These are phyloP conservation scores for Fusarium metavorans DNA, from an alignment of 2,329 filamentous ascomycete species.

Conservation along the genomic window DNA sequence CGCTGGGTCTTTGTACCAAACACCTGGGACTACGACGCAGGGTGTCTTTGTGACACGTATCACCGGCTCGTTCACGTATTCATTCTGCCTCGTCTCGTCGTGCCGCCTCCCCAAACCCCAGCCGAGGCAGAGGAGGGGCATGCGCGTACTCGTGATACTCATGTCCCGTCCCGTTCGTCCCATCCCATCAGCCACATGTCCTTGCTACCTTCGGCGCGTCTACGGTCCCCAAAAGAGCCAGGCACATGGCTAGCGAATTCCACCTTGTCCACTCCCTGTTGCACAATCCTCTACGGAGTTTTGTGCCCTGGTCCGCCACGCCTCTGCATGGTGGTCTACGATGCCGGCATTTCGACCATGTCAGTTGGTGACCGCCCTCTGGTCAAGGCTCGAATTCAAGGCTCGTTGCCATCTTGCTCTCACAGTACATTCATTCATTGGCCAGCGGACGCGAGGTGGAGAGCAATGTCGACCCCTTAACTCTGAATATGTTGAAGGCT, in stretches of 20 bases:
- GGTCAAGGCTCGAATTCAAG: conserved; percentile 3
- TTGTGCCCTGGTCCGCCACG: not conserved
- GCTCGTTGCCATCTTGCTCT: not conserved
- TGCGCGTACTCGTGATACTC: conserved; percentile 6
- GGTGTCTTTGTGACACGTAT: conserved; percentile 3
- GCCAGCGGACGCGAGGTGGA: not conserved
- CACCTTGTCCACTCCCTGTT: not conserved
- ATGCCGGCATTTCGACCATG: conserved; percentile 20
- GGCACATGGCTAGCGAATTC: not conserved
- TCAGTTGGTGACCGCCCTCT: conserved; percentile 8
- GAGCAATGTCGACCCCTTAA: not conserved
- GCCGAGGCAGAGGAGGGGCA: conserved; percentile 6
- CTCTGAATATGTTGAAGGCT: not conserved
- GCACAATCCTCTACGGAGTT: not conserved
- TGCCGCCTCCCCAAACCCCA: not conserved
- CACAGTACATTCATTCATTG: not conserved
- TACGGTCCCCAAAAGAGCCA: not conserved
- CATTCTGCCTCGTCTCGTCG: not conserved
- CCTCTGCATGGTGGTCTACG: conserved; percentile 10
- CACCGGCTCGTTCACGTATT: not conserved
- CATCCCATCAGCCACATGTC: conserved; percentile 2
- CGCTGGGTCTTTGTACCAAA: not conserved
- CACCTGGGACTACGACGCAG: not conserved
- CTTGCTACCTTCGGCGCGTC: not conserved
- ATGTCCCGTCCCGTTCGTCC: not conserved